A percentile compares a stretch with the other conserved stretches of the same genome.
These are phyloP conservation scores for Pleoardoris graminearum DNA, from an alignment of 2,329 filamentous ascomycete species.

Conservation along the genomic window DNA sequence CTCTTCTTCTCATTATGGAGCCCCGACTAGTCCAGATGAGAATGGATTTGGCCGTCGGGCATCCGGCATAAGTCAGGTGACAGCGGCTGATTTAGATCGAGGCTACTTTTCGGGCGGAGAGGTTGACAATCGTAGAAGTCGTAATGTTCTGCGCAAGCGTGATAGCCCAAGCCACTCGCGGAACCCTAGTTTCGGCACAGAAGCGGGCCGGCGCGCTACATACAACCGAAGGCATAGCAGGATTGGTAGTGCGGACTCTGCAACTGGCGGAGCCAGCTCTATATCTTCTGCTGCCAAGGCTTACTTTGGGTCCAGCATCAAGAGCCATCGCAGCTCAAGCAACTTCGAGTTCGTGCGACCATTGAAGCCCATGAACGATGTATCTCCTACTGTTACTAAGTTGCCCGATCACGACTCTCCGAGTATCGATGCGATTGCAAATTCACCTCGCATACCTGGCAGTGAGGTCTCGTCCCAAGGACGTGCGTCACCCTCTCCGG, in stretches of 20 bases:
- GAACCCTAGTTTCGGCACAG: slow-evolving; percentile 73
- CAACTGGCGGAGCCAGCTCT: slow-evolving; percentile 58
- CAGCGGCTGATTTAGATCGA: slow-evolving; percentile 69
- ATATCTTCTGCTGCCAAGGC: slow-evolving; percentile 66
- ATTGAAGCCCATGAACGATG: slow-evolving; percentile 46
- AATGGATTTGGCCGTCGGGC: slow-evolving; percentile 32
- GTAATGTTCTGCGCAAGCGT: slow-evolving; percentile 77
- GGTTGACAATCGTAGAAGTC: slow-evolving; percentile 68
- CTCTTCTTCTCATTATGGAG: slow-evolving; percentile 39
- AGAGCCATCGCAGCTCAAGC: slow-evolving; percentile 49
- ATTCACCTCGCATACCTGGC: slow-evolving; percentile 44
- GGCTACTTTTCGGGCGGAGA: slow-evolving; percentile 95
- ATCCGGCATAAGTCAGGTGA: slow-evolving; percentile 34
- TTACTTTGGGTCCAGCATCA: slow-evolving; percentile 62
- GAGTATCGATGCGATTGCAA: slow-evolving; percentile 51
- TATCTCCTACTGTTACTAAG: slow-evolving; percentile 60
- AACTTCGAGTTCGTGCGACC: slow-evolving; percentile 52
- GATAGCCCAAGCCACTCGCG: slow-evolving; percentile 66
- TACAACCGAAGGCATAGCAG: slow-evolving; percentile 71
- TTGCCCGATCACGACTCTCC: slow-evolving; percentile 56
- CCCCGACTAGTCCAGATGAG: slow-evolving; percentile 36
- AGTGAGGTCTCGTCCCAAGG: slow-evolving; percentile 56
- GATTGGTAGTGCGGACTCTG: slow-evolving; percentile 77
- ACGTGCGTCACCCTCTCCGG: slow-evolving; percentile 51
- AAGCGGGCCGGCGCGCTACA: slow-evolving; percentile 59